Evolutionary conservation across 192 early-diverging fungal genomes (phyloP).

Genomic region (Cetraspora pellucida): DNA sequence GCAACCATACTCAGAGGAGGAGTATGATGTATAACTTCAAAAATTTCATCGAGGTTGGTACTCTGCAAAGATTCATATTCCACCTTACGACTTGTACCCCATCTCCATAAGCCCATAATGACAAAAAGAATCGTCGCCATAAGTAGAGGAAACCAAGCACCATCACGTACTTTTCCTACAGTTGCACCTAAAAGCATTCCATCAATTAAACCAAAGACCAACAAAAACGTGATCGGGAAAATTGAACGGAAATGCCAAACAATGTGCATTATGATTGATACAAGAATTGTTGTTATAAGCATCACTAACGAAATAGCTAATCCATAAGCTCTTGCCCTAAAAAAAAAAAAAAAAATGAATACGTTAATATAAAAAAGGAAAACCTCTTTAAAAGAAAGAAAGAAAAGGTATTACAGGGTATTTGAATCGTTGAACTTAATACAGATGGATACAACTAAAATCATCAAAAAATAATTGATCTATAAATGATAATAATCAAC

Average conservation of each 20-base stretch:
- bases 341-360: slow-evolving; percentile 34
- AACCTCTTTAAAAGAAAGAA: slow-evolving; percentile 36
- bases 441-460: slow-evolving; percentile 42
- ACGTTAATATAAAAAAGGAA: too few relatives aligned
- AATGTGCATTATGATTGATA: slow-evolving; percentile 8
- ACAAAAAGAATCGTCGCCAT: slow-evolving; percentile 5
- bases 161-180: slow-evolving; percentile 27
- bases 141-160: slow-evolving; percentile 34
- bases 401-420: too few relatives aligned
- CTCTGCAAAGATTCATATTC: slow-evolving; percentile 12
- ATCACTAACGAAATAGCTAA: slow-evolving; percentile 4
- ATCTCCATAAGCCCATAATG: slow-evolving; percentile 34
- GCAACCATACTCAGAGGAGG: background rate
- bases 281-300: slow-evolving; percentile 20
- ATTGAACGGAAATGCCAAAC: slow-evolving; percentile 32
- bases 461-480: slow-evolving; percentile 51
- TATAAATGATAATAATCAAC: background rate
- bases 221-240: slow-evolving; percentile 29
- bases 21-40: background rate
- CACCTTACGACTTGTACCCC: slow-evolving; percentile 20
- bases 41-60: slow-evolving; percentile 10
- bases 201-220: slow-evolving; percentile 38
- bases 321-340: slow-evolving; percentile 49
- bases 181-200: slow-evolving; percentile 26
- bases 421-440: too few relatives aligned